Conservation (phyloP, 2,329 filamentous ascomycete species). For the Apiospora pterosperma region DNA sequence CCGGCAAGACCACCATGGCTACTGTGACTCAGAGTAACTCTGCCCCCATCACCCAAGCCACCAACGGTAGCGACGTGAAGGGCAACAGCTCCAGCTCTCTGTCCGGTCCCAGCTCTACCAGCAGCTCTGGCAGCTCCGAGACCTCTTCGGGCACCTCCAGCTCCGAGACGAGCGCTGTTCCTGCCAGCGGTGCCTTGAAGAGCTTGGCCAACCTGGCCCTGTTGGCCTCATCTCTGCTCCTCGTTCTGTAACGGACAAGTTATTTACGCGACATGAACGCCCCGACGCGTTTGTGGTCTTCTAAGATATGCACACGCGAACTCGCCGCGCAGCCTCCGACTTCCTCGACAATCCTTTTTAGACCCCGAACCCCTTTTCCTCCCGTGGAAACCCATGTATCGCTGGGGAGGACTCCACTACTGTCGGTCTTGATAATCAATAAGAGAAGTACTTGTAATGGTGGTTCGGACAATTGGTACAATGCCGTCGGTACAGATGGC, state of each 20-base stretch:
- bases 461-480: not conserved
- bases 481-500: slow-evolving; percentile 6
- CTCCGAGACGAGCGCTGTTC: slow-evolving; percentile 13
- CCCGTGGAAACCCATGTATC: not conserved
- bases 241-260: slow-evolving; percentile 24
- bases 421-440: not conserved
- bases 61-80: slow-evolving; percentile 11
- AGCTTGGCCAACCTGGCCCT: slow-evolving; percentile 23
- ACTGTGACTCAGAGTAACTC: slow-evolving; percentile 13
- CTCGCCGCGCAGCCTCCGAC: not conserved
- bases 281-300: not conserved
- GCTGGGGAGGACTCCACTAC: not conserved
- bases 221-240: slow-evolving; percentile 21
- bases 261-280: slow-evolving; percentile 4
- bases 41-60: slow-evolving; percentile 20
- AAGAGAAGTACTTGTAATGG: not conserved
- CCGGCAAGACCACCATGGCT: slow-evolving; percentile 12
- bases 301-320: not conserved
- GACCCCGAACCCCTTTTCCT: not conserved
- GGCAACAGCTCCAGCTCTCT: slow-evolving; percentile 7
- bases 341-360: not conserved
- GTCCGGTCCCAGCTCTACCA: slow-evolving; percentile 7
- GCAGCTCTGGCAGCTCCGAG: slow-evolving; percentile 7
- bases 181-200: slow-evolving; percentile 17
- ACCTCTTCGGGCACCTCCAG: slow-evolving; percentile 9